Evolutionary conservation across 768 basidiomycete genomes (phyloP).

Genomic region (Phaffia australis): DNA sequence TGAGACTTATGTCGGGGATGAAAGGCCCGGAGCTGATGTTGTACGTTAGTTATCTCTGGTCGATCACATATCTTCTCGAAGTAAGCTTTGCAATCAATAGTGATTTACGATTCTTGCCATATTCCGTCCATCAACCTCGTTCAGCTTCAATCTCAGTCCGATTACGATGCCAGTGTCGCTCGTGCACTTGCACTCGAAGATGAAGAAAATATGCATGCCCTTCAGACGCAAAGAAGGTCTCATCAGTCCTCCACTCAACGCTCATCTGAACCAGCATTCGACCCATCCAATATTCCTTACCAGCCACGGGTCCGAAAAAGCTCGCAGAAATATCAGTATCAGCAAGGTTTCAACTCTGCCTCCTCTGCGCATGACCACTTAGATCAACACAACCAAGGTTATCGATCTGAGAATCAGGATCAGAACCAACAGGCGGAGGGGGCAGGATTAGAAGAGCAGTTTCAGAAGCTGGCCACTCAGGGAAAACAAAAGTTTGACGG

Average conservation of each 20-base stretch:
- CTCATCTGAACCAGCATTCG: background rate
- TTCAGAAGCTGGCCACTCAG: slow-evolving; percentile 17
- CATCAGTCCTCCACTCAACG: background rate
- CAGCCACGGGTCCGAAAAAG: slow-evolving; percentile 34
- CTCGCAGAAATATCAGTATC: slow-evolving; percentile 41
- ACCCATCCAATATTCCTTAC: slow-evolving; percentile 32
- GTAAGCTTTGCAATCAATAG: background rate
- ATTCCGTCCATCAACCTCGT: background rate
- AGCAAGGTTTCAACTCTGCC: slow-evolving; percentile 31
- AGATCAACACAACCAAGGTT: background rate
- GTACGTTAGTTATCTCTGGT: slow-evolving; percentile 31
- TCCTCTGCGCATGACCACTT: background rate
- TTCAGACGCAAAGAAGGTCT: slow-evolving; percentile 2
- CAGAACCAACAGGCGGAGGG: slow-evolving; percentile 6
- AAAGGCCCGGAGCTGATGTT: slow-evolving; percentile 29
- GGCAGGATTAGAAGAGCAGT: slow-evolving; percentile 21
- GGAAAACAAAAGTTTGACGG: slow-evolving; percentile 17
- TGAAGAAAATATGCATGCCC: slow-evolving; percentile 36
- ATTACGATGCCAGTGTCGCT: slow-evolving; percentile 70
- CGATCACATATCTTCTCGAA: background rate
- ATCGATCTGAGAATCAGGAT: slow-evolving; percentile 2
- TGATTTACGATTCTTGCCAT: background rate
- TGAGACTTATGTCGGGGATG: slow-evolving; percentile 53
- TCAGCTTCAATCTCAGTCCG: slow-evolving; percentile 44
- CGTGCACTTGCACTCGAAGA: slow-evolving; percentile 58